phyloP scores from a whole-genome alignment of 345 rosid species.

The Euphorbia lathyris region DNA sequence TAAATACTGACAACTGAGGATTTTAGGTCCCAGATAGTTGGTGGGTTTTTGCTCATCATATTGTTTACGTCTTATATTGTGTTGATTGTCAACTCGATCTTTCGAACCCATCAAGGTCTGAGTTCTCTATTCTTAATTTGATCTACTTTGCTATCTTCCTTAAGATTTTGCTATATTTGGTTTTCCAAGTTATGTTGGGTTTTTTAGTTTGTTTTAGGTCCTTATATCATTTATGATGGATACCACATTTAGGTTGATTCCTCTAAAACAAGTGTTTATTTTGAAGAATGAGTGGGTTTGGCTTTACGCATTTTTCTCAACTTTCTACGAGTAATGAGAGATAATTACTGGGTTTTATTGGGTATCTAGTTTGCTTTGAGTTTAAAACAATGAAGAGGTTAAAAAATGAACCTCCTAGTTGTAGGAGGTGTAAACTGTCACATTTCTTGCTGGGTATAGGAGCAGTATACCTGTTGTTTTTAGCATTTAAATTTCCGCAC shows the following conservation, averaged over 20 bases:
- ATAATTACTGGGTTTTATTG: constrained; percentile 18
- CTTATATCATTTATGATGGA: constrained; percentile 7
- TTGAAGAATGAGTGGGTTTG: constrained; percentile 11
- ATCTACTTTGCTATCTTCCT: constrained; percentile 4
- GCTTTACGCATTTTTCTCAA: neutral
- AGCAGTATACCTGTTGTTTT: constrained; percentile 65
- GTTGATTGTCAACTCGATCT: constrained; percentile 21
- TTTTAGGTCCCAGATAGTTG: constrained; percentile 15
- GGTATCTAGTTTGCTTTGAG: constrained; percentile 16
- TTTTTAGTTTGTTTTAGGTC: constrained; percentile 13
- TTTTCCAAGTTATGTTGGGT: constrained; percentile 4
- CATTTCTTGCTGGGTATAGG: constrained; percentile 66
- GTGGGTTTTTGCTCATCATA: constrained; percentile 5
- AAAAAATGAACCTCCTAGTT: constrained; percentile 51
- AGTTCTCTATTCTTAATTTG: constrained; percentile 6
- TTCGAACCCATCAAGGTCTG: constrained; percentile 17
- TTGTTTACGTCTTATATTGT: constrained; percentile 11
- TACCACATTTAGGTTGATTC: constrained; percentile 14
- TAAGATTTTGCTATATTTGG: constrained; percentile 4
- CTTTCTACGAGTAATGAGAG: constrained; percentile 7
- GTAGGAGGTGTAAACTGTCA: constrained; percentile 72
- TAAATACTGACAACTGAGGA: constrained; percentile 22
- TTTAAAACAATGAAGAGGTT: constrained; percentile 65
- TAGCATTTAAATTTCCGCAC: constrained; percentile 77
- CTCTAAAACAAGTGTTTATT: constrained; percentile 10